Evolutionary conservation across 805 yeast species (phyloP), one percentile per base, ranked within the genome.

Genomic region (Pichia exigua): DNA sequence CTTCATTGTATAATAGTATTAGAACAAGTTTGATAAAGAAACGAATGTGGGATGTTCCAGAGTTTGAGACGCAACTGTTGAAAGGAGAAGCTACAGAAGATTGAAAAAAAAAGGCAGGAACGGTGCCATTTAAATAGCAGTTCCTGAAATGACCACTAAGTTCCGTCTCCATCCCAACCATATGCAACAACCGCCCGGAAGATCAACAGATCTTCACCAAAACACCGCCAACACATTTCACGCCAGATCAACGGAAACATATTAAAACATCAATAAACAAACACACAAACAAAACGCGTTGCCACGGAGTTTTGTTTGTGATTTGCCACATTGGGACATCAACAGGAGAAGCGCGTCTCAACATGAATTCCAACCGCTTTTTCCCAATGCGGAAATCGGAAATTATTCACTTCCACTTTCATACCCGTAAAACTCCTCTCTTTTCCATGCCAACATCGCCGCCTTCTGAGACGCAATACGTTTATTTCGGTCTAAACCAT

Each of bases 401-500:
- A 24, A 24, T 24, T 30, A 30, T 13, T 35, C 39, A n/a, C 48
- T 15, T 10, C 32, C 11, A 18, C 45, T 5, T 22, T 28, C n/a
- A 17, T 41, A 26, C 21, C 26, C 58, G 18, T 51, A 56, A n/a
- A 47, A 48, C 18, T 47, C 52, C 26, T 56, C 59, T 18, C 59
- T 40, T 12, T 53, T 53, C 38, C 42, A 41, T 1, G 59, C 59
- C 27, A 56, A 26, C 47, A 53, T 54, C 7, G 61, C 61, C 27
- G 61, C 61, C 42, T 57, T 49, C 28, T 57, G 61, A n/a, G 56
- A 46, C 2, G 61, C 48, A 32, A 48, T 40, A 26, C 47, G 46
- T 22, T 55, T 57, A 24, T 42, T 54, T 18, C 27, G 21, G 13
- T 56, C 58, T 9, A 57, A 24, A 9, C 61, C 61, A 45, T 55